A percentile compares a stretch with the other conserved stretches of the same genome.
phyloP scores from a whole-genome alignment of 352 stramenopile genomes.

The Phytophthora nicotianae region DNA sequence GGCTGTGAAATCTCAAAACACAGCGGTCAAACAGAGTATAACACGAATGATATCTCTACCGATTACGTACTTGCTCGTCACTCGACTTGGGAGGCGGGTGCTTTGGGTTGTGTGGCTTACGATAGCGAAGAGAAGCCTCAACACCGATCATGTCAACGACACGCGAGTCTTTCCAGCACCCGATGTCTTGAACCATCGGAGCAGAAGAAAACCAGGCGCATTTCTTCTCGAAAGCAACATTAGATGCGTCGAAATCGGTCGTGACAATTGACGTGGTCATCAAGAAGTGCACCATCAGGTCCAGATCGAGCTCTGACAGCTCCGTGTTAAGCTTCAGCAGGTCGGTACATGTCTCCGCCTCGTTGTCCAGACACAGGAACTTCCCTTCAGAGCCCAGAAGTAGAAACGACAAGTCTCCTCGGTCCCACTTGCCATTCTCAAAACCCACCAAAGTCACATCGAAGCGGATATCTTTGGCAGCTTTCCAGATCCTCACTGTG shows the following conservation, averaged over 20 bases:
- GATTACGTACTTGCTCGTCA: slow-evolving; percentile 23
- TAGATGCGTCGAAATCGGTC: slow-evolving; percentile 49
- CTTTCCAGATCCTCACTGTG: slow-evolving; percentile 82
- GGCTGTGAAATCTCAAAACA: slow-evolving; percentile 7
- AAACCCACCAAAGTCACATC: slow-evolving; percentile 75
- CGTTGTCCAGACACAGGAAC: slow-evolving; percentile 67
- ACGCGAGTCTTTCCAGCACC: slow-evolving; percentile 53
- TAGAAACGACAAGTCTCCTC: slow-evolving; percentile 69
- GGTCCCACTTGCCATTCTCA: slow-evolving; percentile 63
- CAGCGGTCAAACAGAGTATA: background rate
- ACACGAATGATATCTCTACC: background rate
- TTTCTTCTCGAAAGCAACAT: slow-evolving; percentile 48
- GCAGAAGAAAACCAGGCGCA: slow-evolving; percentile 51
- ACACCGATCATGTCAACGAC: slow-evolving; percentile 64
- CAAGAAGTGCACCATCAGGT: slow-evolving; percentile 66
- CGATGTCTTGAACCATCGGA: slow-evolving; percentile 49
- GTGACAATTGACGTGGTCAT: slow-evolving; percentile 65
- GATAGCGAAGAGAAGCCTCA: slow-evolving; percentile 44
- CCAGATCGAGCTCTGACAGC: slow-evolving; percentile 44
- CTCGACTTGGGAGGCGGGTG: slow-evolving; percentile 29
- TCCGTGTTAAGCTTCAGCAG: slow-evolving; percentile 37
- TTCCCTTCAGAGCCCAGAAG: slow-evolving; percentile 44
- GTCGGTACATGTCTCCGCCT: slow-evolving; percentile 51
- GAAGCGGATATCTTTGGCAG: slow-evolving; percentile 57
- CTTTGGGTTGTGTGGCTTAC: slow-evolving; percentile 52